Base-by-base conservation (phyloP, 2,329 filamentous ascomycete genomes). In the Colletotrichum scovillei region DNA sequence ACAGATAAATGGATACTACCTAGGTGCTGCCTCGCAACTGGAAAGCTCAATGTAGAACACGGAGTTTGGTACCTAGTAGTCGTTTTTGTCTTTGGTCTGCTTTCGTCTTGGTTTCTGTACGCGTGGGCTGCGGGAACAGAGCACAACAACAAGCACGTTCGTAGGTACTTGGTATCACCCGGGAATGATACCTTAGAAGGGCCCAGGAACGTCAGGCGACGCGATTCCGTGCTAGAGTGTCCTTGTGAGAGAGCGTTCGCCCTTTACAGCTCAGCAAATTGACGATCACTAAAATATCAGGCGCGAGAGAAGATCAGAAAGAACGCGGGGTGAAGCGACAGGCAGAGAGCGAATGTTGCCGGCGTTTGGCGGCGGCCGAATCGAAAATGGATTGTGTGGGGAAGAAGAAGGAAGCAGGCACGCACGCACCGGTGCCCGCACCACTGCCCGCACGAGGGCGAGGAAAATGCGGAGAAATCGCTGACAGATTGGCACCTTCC, bases 311-410 rank as follows among this genome's bases (percentile, higher is more conserved):
- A 49, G 42, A 19, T 22, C 19, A 49, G 42, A 49, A n/a, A 49
- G 42, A 49, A 22, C 3, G 42, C 19, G 42, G 42, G 42, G 19
- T 49, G 42, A 49, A 49, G 42, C 42, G 42, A 49, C 19, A 22
- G 16, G 8, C 19, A 49, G 8, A 19, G 11, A 24, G 52, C 9
- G 52, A 28, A 56, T 56, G 14, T 28, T 19, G 53, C 53, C 53
- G 11, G 53, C 28, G 49, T n/a, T 63, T 42, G 62, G 49, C 30
- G 24, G 16, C 26, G n/a, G 59, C 42, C 26, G 60, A 53, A 42
- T 46, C 19, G 16, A 14, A 46, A 53, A 69, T 69, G 70, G 70
- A 57, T 73, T 57, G 66, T 73, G 70, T 73, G 70, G 70, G 66
- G 70, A 69, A 69, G 56, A 63, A 53, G 38, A 59, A 62, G 28